phyloP scores from a whole-genome alignment of 2,329 filamentous ascomycete species.

The Fusarium tanahbumbuense region DNA sequence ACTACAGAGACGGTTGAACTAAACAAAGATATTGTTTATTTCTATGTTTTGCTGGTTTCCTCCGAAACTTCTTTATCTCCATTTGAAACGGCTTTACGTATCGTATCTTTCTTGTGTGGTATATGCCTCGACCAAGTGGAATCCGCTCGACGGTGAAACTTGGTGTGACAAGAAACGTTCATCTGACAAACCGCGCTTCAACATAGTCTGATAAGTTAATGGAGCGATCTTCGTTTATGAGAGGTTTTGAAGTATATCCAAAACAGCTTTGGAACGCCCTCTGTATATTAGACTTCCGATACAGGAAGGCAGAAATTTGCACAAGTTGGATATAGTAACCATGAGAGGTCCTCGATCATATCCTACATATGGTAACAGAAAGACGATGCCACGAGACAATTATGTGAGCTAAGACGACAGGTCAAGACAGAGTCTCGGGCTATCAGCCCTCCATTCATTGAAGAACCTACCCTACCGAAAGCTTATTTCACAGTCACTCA shows the following conservation, averaged over 20 bases:
- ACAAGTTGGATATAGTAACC: background rate
- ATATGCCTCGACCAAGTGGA: background rate
- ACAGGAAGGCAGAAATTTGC: background rate
- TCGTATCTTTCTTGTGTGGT: background rate
- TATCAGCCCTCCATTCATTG: no score
- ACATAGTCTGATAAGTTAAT: background rate
- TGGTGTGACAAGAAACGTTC: background rate
- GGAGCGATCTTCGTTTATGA: background rate
- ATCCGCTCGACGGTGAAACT: background rate
- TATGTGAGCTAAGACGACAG: background rate
- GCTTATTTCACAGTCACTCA: background rate
- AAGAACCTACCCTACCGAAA: background rate
- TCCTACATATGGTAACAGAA: background rate
- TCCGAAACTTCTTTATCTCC: background rate
- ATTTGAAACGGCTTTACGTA: background rate
- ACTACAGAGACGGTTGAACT: background rate
- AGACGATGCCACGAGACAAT: background rate
- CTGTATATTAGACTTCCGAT: background rate
- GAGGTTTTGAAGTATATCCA: background rate
- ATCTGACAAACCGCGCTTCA: background rate
- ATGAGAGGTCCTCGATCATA: background rate
- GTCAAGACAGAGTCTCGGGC: background rate
- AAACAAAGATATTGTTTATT: background rate
- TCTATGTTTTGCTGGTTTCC: background rate
- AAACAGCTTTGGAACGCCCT: background rate